Evolutionary conservation across 2,329 filamentous ascomycete genomes (phyloP), one percentile per base, ranked within the genome.

Genomic region (Verticillium zaregamsianum): DNA sequence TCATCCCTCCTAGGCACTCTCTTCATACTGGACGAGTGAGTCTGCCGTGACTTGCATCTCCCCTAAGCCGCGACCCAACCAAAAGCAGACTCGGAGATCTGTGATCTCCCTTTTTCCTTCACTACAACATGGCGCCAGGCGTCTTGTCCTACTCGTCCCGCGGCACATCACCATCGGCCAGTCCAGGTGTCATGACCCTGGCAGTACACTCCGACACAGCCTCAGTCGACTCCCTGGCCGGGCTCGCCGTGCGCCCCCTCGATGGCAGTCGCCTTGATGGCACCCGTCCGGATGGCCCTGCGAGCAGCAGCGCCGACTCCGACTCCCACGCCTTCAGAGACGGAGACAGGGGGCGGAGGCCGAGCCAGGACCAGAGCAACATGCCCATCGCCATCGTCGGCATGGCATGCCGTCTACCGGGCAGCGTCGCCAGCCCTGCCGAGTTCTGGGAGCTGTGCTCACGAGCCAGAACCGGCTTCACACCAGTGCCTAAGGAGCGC

Each of bases 341-440:
- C 20, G 45, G 45, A 52, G 9, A 6, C 45, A 11, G 9, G 17
- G 45, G 45, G 8, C 45, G 45, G 4, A n/a, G n/a, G n/a, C 45
- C 45, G 45, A 52, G 20, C 45, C 45, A 52, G 20, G 45, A 52
- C 20, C 45, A 52, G 45, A 52, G 45, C 45, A 52, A 23, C n/a
- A 72, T 76, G 66, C 79, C 79, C 52, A 73, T 82, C 40, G 79
- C 80, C 68, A 76, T 82, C 28, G 73, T 81, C 20, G 80, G 80
- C 64, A 80, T 82, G 73, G 74, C 77, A 4, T 81, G 79, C 65
- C 78, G 79, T 28, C 71, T 81, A 56, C 77, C 80, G 0, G 79
- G 80, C 5, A 74, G 74, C 52, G 76, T 79, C 20, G 71, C 74
- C 8, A 77, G 70, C 9, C 72, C 76, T 5, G 74, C 74, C 7